phyloP scores from a whole-genome alignment of 2,329 filamentous ascomycete species.

The Fusarium transvaalense region DNA sequence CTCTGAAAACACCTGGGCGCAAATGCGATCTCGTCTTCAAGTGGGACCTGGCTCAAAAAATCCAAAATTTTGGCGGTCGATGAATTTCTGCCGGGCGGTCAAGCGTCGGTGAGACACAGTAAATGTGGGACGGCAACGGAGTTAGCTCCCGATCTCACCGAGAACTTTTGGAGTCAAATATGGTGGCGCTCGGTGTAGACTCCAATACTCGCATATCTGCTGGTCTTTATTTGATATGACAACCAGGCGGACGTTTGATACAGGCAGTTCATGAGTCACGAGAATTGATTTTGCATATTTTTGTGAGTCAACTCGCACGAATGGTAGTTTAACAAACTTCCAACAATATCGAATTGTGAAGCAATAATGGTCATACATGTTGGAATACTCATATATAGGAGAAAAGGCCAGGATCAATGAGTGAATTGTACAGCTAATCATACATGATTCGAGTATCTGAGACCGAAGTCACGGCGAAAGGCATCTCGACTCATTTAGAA shows the following conservation, averaged over 20 bases:
- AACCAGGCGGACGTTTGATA: neutral
- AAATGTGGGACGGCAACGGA: constrained; percentile 29
- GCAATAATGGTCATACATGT: neutral
- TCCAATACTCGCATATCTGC: neutral
- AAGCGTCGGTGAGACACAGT: constrained; percentile 12
- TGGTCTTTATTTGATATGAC: neutral
- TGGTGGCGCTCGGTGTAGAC: constrained; percentile 1
- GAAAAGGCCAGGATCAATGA: constrained; percentile 15
- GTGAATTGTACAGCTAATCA: constrained; percentile 46
- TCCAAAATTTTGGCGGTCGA: constrained; percentile 57
- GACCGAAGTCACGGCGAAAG: constrained; percentile 34
- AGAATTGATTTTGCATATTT: neutral
- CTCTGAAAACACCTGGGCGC: constrained; percentile 48
- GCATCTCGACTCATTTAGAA: constrained; percentile 45
- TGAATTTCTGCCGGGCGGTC: constrained; percentile 58
- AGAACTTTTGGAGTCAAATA: neutral
- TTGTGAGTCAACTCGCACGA: neutral
- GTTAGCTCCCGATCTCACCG: constrained; percentile 11
- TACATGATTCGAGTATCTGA: constrained; percentile 40
- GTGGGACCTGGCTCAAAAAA: constrained; percentile 48
- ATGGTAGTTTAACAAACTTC: neutral
- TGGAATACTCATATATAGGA: too few species aligned
- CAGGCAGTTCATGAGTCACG: neutral
- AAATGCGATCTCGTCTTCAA: constrained; percentile 46
- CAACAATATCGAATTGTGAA: neutral